Base-by-base conservation (phyloP, 176 grass and related monocot species). In the Oryza glumipatula region DNA sequence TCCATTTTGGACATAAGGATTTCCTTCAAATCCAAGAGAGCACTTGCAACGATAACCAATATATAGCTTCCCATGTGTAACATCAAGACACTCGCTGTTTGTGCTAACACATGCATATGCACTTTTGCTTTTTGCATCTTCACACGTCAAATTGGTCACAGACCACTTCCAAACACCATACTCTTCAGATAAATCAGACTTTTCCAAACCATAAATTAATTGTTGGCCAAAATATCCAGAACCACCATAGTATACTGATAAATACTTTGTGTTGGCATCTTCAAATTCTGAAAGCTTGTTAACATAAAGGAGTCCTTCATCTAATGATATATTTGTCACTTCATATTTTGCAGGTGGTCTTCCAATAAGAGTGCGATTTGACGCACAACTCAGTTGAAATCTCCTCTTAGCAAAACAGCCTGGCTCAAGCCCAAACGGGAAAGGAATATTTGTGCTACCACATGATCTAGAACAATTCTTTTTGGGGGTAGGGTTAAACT, bases 31-130 rank as follows among this genome's bases (percentile, higher is more conserved):
- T 0, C 82, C 86, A 17, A 21, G 3, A 23, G 16, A 81, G 79
- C 90, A 92, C 23, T 77, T 85, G 86, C 90, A 92, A 45, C 65
- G 71, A 41, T 94, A 92, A 6, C 89, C 92, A 22, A 51, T 35
- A 41, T 81, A 45, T 28, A 75, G 16, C 6, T 7, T 69, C 22
- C 79, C 64, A 70, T 51, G 38, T 2, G 72, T 88, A 60, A 82
- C 76, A 82, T 32, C 69, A 70, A 86, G 51, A 6, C 88, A 86
- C 28, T 84, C n/a, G 0, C 76, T 89, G 65, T 89, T 73, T 11
- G 24, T 41, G 22, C 87, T 79, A 79, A 80, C 9, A 39, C 87
- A 89, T 75, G 82, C 87, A 75, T 84, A 85, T 9, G 43, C 36
- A 5, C 26, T 45, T 1, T 66, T 36, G 0, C 3, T 70, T 35